phyloP scores from a whole-genome alignment of 805 yeast species.

The Candida adriatica region DNA sequence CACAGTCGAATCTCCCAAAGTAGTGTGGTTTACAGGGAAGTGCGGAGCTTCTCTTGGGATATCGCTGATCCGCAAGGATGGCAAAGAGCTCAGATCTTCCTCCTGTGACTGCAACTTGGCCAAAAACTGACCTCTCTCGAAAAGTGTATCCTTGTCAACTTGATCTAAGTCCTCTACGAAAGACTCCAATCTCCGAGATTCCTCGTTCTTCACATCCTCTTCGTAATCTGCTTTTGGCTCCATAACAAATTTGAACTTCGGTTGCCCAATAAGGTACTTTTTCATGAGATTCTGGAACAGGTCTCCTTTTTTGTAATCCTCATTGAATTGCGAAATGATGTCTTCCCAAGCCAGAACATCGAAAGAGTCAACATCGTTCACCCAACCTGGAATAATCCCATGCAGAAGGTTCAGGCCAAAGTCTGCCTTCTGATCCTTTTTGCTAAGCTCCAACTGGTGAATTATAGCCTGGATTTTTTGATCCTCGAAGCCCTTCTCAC shows the following conservation, averaged over 20 bases:
- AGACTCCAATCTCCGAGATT: conserved; percentile 40
- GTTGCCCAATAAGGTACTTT: conserved; percentile 43
- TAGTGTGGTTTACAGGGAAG: conserved; percentile 25
- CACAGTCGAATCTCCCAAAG: conserved; percentile 23
- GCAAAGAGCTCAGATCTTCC: conserved; percentile 75
- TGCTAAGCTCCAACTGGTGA: conserved; percentile 78
- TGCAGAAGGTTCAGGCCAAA: conserved; percentile 78
- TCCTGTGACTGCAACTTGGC: conserved; percentile 55
- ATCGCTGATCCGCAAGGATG: conserved; percentile 68
- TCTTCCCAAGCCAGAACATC: conserved; percentile 59
- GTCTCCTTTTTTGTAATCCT: conserved; percentile 46
- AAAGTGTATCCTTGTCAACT: conserved; percentile 51
- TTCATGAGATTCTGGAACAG: conserved; percentile 57
- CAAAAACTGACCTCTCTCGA: conserved; percentile 51
- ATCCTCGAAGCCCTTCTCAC: conserved; percentile 41
- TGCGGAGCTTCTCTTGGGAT: conserved; percentile 52
- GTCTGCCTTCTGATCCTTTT: conserved; percentile 83
- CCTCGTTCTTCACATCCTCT: conserved; percentile 45
- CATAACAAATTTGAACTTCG: conserved; percentile 71
- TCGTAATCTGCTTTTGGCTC: conserved; percentile 57
- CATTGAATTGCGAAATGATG: conserved; percentile 50
- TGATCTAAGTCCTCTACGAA: conserved; percentile 40
- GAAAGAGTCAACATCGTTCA: conserved; percentile 74
- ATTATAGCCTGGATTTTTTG: conserved; percentile 75
- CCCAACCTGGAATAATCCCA: conserved; percentile 79